phyloP scores from a whole-genome alignment of 2,329 filamentous ascomycete genomes.

The Fusarium equiseti region DNA sequence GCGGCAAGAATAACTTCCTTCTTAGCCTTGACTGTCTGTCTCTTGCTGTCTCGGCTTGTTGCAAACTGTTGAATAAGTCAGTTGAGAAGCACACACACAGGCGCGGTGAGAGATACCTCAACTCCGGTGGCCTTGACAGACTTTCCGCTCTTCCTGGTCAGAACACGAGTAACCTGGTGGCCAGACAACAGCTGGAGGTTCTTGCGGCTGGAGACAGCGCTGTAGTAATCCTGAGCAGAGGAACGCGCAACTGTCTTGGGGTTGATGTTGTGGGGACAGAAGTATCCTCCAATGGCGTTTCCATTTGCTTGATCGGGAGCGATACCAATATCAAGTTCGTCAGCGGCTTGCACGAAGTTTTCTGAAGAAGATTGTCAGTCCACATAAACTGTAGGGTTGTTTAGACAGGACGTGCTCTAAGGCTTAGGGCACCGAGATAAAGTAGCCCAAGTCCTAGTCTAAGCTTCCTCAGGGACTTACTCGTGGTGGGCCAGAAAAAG shows the following conservation, averaged over 20 bases:
- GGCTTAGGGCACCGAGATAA: too few relatives aligned
- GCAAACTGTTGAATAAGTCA: slow-evolving; percentile 5
- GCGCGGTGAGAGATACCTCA: slow-evolving; percentile 18
- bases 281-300: slow-evolving; percentile 37
- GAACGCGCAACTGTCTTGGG: slow-evolving; percentile 30
- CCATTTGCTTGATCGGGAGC: slow-evolving; percentile 38
- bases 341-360: slow-evolving; percentile 22
- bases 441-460: background rate
- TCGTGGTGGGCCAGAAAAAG: slow-evolving; percentile 45
- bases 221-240: slow-evolving; percentile 40
- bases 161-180: slow-evolving; percentile 35
- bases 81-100: rapidly evolving
- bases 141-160: slow-evolving; percentile 25
- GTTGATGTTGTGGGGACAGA: slow-evolving; percentile 35
- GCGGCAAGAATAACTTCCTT: slow-evolving; percentile 59
- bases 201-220: slow-evolving; percentile 7
- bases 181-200: slow-evolving; percentile 34
- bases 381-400: rapidly evolving
- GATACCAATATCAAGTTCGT: slow-evolving; percentile 29
- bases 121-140: slow-evolving; percentile 28
- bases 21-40: slow-evolving; percentile 18
- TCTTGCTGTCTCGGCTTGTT: background rate
- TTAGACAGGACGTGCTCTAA: too few relatives aligned
- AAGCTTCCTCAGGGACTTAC: slow-evolving; percentile 4
- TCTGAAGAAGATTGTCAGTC: slow-evolving; percentile 10